These are phyloP conservation scores for Lentithecium fluviatile DNA, from an alignment of 495 filamentous ascomycete genomes.

Conservation along the genomic window DNA sequence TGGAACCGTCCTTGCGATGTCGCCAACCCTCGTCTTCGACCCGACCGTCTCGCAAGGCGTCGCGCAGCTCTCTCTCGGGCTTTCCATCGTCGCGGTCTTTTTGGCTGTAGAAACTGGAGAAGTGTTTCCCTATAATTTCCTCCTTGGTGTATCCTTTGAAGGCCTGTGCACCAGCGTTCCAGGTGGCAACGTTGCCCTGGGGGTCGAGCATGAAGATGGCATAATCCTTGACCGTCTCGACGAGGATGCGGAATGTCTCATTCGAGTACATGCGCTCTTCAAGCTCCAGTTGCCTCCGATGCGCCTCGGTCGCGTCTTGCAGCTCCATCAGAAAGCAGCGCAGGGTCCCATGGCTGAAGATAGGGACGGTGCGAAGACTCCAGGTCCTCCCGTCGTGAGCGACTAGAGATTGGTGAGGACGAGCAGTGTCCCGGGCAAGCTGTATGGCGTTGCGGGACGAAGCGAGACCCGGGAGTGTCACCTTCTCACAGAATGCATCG, in stretches of 20 bases:
- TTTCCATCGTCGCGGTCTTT: slow-evolving; percentile 56
- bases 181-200: slow-evolving; percentile 57
- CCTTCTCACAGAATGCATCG: slow-evolving; percentile 17
- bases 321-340: slow-evolving; percentile 28
- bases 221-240: slow-evolving; percentile 66
- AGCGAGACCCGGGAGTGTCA: slow-evolving; percentile 10
- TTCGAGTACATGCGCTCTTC: slow-evolving; percentile 51
- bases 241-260: slow-evolving; percentile 61
- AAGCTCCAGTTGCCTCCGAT: slow-evolving; percentile 20
- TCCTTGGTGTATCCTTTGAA: slow-evolving; percentile 58
- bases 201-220: slow-evolving; percentile 68
- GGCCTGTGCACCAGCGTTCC: slow-evolving; percentile 60
- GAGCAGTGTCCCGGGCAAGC: slow-evolving; percentile 4
- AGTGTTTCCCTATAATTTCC: slow-evolving; percentile 64
- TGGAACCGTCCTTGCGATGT: slow-evolving; percentile 59
- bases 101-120: slow-evolving; percentile 60
- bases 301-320: slow-evolving; percentile 24
- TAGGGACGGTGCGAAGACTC: slow-evolving; percentile 28
- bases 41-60: slow-evolving; percentile 59
- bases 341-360: slow-evolving; percentile 13
- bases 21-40: slow-evolving; percentile 68
- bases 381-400: slow-evolving; percentile 5
- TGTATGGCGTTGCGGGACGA: slow-evolving; percentile 17
- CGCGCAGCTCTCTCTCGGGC: slow-evolving; percentile 55
- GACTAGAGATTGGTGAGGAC: slow-evolving; percentile 13